phyloP scores from a whole-genome alignment of 2,329 filamentous ascomycete species.

The Parafenestella ontariensis region DNA sequence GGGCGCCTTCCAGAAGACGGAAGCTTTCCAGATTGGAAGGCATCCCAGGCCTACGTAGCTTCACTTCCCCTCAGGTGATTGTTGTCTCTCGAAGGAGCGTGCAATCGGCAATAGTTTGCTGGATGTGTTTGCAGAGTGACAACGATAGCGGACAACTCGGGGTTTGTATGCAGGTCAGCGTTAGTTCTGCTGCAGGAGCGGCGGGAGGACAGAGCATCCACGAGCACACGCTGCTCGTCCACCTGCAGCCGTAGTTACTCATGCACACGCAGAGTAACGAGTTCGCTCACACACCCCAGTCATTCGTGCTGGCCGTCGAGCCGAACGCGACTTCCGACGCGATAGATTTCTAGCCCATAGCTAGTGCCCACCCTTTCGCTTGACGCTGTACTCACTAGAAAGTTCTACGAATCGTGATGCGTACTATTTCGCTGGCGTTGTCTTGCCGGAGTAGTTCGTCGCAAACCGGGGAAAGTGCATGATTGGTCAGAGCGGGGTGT shows the following conservation, averaged over 20 bases:
- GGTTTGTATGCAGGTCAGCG: constrained; percentile 30
- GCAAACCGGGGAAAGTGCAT: constrained; percentile 13
- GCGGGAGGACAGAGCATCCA: constrained; percentile 18
- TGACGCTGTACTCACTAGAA: constrained; percentile 20
- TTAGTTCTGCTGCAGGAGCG: constrained; percentile 24
- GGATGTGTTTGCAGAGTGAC: constrained; percentile 6
- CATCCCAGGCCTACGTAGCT: background rate
- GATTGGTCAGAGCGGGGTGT: constrained; percentile 19
- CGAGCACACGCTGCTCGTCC: constrained; percentile 23
- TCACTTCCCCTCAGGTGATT: background rate
- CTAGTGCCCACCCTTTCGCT: constrained; percentile 23
- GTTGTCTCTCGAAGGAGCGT: background rate
- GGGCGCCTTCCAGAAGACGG: constrained; percentile 29
- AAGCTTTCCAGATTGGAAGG: constrained; percentile 21
- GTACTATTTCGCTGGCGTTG: constrained; percentile 15
- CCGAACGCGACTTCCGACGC: constrained; percentile 29
- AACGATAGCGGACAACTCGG: background rate
- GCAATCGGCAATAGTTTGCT: constrained; percentile 5
- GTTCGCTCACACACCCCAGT: constrained; percentile 25
- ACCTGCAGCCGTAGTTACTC: constrained; percentile 32
- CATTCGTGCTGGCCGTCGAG: constrained; percentile 35
- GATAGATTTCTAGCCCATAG: constrained; percentile 25
- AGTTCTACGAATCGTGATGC: constrained; percentile 16
- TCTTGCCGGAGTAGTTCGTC: constrained; percentile 18
- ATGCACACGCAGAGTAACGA: constrained; percentile 36